Conservation (phyloP, 306 rosid genomes). For the Oxytropis ochrocephala region DNA sequence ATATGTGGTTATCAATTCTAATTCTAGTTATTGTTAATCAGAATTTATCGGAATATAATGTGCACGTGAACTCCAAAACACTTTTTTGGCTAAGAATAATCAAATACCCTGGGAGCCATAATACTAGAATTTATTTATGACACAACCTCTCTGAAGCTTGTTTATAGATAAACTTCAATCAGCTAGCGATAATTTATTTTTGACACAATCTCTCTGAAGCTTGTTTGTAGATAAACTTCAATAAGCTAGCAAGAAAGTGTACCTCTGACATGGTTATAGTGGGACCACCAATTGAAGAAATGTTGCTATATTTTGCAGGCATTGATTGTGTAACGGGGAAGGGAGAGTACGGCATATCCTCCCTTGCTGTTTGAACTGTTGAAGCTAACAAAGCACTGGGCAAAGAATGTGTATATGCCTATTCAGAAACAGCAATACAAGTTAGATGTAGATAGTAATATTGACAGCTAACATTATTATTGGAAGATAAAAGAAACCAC, state of each 20-base stretch:
- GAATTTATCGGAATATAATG: background rate
- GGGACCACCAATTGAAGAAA: conserved; percentile 72
- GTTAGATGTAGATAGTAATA: background rate
- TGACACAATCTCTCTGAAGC: conserved; percentile 1
- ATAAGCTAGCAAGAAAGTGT: conserved; percentile 20
- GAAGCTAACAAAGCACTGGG: conserved; percentile 82
- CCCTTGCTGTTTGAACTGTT: conserved; percentile 71
- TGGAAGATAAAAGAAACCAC: background rate
- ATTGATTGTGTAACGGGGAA: conserved; percentile 74
- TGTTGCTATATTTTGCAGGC: conserved; percentile 74
- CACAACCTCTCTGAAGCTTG: background rate
- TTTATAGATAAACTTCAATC: background rate
- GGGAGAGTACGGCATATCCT: conserved; percentile 84
- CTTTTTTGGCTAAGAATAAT: background rate
- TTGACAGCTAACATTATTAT: background rate
- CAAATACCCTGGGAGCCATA: background rate
- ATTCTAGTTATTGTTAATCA: background rate
- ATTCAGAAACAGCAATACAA: conserved; percentile 27
- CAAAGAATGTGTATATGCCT: conserved; percentile 80
- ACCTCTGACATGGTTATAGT: conserved; percentile 91
- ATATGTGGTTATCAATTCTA: background rate
- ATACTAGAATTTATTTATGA: background rate
- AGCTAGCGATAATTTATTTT: no score
- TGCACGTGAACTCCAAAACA: background rate
- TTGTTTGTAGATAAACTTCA: background rate